Conservation (phyloP, 176 grass and related monocot genomes). For the Bolboschoenus planiculmis region DNA sequence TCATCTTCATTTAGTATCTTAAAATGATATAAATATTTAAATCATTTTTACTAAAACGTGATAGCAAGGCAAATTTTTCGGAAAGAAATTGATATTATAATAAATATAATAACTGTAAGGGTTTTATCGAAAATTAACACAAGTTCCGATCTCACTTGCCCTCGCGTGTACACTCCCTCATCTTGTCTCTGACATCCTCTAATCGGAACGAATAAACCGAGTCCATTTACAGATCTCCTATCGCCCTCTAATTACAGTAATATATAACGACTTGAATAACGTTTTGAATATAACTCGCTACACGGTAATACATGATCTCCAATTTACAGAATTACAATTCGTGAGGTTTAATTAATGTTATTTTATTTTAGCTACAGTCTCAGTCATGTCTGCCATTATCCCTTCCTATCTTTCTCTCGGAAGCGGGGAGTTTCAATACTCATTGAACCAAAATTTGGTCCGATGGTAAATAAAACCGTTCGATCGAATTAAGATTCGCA, state of each 20-base stretch:
- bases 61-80: no score
- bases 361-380: background rate
- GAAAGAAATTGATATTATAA: background rate
- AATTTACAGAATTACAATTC: background rate
- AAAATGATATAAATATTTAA: no score
- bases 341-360: background rate
- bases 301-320: background rate
- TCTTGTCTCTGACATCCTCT: background rate
- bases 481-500: no score
- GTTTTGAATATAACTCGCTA: background rate
- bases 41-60: no score
- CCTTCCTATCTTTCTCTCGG: background rate
- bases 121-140: background rate
- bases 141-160: background rate
- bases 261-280: no score
- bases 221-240: background rate
- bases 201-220: background rate
- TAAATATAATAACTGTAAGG: background rate
- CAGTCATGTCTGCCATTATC: background rate
- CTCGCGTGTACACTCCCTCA: background rate
- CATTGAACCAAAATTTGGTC: no score
- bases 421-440: no score
- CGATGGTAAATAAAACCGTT: no score
- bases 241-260: no score
- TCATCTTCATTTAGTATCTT: no score